Base-by-base conservation (phyloP, 1,284 basidiomycete species). In the Cryptococcus sp. region DNA sequence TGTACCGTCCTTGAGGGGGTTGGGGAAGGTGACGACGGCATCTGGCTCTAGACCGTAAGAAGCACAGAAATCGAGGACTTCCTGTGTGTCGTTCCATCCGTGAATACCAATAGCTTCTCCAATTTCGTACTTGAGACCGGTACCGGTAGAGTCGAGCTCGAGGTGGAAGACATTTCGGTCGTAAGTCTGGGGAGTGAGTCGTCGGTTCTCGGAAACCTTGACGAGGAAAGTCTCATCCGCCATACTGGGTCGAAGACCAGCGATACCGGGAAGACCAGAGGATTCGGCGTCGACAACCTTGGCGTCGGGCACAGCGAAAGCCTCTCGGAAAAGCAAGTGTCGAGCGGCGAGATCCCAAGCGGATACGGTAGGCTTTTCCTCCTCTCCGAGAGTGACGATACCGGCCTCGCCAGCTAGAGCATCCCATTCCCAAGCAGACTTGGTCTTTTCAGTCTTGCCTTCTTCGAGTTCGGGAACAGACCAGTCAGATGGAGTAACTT, bases 131-230 rank as follows among this genome's bases (percentile, higher is more conserved):
- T 87, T 91, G 61, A 98, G 82, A 9, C 91, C 92, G 16, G 96
- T 98, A 41, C 90, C 89, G 46, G 82, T 78, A 10, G 91, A 92
- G 74, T 92, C 85, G 72, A 98, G 91, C 79, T 98, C 94, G 71
- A 98, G 83, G 77, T 98, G 94, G 82, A 98, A 98, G 53, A 98
- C 91, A 75, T 98, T 98, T 60, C 96, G 88, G 77, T 98, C 90
- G 76, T 98, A 98, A 60, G 94, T 90, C 62, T 83, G 75, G 34
- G 96, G 96, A 0, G 94, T 98, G 49, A 98, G 83, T 31, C 94
- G 88, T 48, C 86, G 85, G 78, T 98, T 98, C 75, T 97, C 93
- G 7, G 86, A 84, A 69, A 93, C 93, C 18, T 87, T 92, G 56
- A 98, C 85, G 57, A 98, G 84, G 82, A 83, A 98, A 31, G 91